Evolutionary conservation across 2,329 filamentous ascomycete genomes (phyloP), one percentile per base, ranked within the genome.

Genomic region (Falciphora oryzae): DNA sequence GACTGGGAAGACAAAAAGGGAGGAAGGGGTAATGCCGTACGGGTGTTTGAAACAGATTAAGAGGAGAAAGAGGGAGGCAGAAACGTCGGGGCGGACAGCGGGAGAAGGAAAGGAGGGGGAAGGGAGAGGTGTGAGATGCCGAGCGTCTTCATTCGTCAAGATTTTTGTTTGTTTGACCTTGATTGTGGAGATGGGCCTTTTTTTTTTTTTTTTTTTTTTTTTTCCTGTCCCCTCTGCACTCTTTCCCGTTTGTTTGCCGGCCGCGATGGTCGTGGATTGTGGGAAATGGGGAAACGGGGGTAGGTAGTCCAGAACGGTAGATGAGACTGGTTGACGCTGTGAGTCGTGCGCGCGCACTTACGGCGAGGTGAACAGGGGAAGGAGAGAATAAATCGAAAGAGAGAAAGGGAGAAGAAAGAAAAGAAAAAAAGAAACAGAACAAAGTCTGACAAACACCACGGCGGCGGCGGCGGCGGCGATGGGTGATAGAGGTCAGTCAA

Each of bases 71-170:
- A 44, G 38, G 38, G 38, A 44, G 38, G 16, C 16, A 44, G 18
- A 18, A 18, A 16, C 38, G 38, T 18, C 38, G 38, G 38, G 14
- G 14, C 38, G 38, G 38, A 44, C 38, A 16, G 38, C 38, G 38
- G 38, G 38, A 44, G 14, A 44, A 27, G 56, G 56, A 57, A 25
- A 25, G 56, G 56, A 57, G 56, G 56, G 56, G 27, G 56, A 57
- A 28, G n/a, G 56, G 14, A 16, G 56, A 57, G 56, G 56, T 28
- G 11, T 27, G n/a, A 57, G 56, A 57, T 57, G n/a, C 56, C 56
- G n/a, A 57, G 56, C 56, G 56, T 25, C 56, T 27, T 57, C 56
- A 57, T 57, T 57, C 56, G 56, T 28, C n/a, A 16, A 57, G 27
- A 57, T 25, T 28, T 57, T 57, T 57, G 38, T 44, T 44, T 44